Base-by-base conservation (phyloP, 352 stramenopile species). In the Phytopythium helicoides region DNA sequence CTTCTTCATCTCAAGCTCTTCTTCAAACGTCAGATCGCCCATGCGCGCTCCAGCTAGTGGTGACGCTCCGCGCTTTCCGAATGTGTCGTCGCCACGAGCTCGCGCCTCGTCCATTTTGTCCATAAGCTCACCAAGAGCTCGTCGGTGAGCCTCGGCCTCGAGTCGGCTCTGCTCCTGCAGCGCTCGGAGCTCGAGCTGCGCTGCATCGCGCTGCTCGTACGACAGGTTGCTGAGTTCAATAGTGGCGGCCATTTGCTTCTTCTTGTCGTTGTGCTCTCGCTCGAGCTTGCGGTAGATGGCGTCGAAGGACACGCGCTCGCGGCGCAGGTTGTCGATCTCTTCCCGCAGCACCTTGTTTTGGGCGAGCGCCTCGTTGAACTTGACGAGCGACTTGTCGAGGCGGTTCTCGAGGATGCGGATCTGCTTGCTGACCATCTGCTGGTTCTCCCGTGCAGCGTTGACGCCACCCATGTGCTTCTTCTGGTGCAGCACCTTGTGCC, bases 331-430 rank as follows among this genome's bases (percentile, higher is more conserved):
- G 67, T 99, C 93, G 60, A 98, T 98, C 47, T 97, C 75, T 59
- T 97, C 78, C 10, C 90, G 72, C 23, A 98, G 56, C 21, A 79
- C 61, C 60, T 98, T 97, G 65, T 98, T 98, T 33, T 93, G 71
- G 14, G 91, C 88, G 8, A 98, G 77, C 39, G 87, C 87, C 62
- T 98, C 94, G 66, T 99, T 99, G 54, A 98, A 98, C 66, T 98
- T 98, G 28, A 98, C 73, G 15, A 98, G 73, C 23, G 94, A 95
- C 72, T 98, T 98, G 72, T 99, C 95, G 36, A 99, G 75, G 1
- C 92, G 82, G 68, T 98, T 98, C 62, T 99, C 96, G n/a, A 99
- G 70, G 46, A 98, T 97, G 35, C 81, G 81, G 42, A 98, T 97
- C 76, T 98, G 94, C 70, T 98, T 99, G 65, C 93, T 81, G 23